Conservation (phyloP, 768 basidiomycete genomes). For the Serendipita indica region DNA sequence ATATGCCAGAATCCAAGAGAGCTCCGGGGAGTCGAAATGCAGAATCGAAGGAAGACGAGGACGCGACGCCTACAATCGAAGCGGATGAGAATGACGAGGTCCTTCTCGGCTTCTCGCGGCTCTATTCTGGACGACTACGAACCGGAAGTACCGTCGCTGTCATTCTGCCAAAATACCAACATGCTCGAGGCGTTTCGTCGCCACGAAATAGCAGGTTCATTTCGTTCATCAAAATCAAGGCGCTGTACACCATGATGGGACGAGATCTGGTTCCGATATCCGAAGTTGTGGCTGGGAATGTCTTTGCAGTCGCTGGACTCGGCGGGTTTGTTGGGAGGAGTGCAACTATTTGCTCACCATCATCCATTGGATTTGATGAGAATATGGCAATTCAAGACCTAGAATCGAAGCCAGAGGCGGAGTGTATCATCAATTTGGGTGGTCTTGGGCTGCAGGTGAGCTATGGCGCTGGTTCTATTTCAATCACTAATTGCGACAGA, state of each 20-base stretch:
- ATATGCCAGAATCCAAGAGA: slow-evolving; percentile 78
- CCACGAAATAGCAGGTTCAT: slow-evolving; percentile 54
- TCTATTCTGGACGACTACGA: slow-evolving; percentile 78
- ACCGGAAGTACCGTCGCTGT: slow-evolving; percentile 50
- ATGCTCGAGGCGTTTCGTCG: slow-evolving; percentile 44
- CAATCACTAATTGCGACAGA: slow-evolving; percentile 27
- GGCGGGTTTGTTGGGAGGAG: slow-evolving; percentile 83
- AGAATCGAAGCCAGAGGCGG: slow-evolving; percentile 20
- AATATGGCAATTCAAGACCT: slow-evolving; percentile 20
- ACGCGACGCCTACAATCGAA: slow-evolving; percentile 16
- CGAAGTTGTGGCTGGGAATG: slow-evolving; percentile 77
- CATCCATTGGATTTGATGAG: slow-evolving; percentile 20
- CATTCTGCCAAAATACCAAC: slow-evolving; percentile 77
- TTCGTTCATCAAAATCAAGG: slow-evolving; percentile 44
- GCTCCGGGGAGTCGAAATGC: slow-evolving; percentile 77
- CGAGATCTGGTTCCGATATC: slow-evolving; percentile 77
- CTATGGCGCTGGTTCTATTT: neutral
- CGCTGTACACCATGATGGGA: slow-evolving; percentile 96
- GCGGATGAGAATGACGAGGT: slow-evolving; percentile 37
- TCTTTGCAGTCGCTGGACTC: slow-evolving; percentile 82
- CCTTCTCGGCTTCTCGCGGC: slow-evolving; percentile 80
- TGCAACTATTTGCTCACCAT: slow-evolving; percentile 72
- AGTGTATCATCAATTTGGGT: slow-evolving; percentile 68
- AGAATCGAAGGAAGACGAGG: slow-evolving; percentile 33
- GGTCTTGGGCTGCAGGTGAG: slow-evolving; percentile 49